Conservation (phyloP, 805 yeast species). For the Nakazawaea siamensis region DNA sequence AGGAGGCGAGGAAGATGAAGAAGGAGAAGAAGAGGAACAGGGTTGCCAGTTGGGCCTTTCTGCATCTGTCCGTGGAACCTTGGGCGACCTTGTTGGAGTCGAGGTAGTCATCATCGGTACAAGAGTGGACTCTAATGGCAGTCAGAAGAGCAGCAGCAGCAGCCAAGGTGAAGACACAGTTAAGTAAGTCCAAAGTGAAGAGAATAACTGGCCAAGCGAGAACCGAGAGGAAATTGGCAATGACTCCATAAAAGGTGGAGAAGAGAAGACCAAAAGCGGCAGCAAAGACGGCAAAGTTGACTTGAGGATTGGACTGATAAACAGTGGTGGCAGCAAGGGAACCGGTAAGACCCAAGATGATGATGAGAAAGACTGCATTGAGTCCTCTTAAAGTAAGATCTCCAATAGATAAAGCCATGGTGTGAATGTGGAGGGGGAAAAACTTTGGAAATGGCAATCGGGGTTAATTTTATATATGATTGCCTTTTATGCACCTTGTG, state of each 20-base stretch:
- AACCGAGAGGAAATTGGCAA: conserved; percentile 68
- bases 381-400: conserved; percentile 68
- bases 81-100: conserved; percentile 60
- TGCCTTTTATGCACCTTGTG: too few relatives aligned
- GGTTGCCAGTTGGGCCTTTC: conserved; percentile 82
- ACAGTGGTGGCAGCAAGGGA: conserved; percentile 66
- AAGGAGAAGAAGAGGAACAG: conserved; percentile 83
- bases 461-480: too few relatives aligned
- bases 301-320: conserved; percentile 59
- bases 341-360: conserved; percentile 82
- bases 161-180: conserved; percentile 85
- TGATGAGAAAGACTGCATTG: conserved; percentile 68
- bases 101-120: conserved; percentile 61
- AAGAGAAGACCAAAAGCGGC: conserved; percentile 80
- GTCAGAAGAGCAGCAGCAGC: conserved; percentile 95
- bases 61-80: conserved; percentile 80
- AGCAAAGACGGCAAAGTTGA: conserved; percentile 82
- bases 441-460: neutral
- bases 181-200: conserved; percentile 74
- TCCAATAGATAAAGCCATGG: conserved; percentile 56
- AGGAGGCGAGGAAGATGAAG: conserved; percentile 62
- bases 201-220: conserved; percentile 84
- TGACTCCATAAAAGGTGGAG: conserved; percentile 69
- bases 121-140: conserved; percentile 79
- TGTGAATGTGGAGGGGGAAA: neutral